Evolutionary conservation across 306 rosid species (phyloP).

Genomic region (Fragaria iinumae): DNA sequence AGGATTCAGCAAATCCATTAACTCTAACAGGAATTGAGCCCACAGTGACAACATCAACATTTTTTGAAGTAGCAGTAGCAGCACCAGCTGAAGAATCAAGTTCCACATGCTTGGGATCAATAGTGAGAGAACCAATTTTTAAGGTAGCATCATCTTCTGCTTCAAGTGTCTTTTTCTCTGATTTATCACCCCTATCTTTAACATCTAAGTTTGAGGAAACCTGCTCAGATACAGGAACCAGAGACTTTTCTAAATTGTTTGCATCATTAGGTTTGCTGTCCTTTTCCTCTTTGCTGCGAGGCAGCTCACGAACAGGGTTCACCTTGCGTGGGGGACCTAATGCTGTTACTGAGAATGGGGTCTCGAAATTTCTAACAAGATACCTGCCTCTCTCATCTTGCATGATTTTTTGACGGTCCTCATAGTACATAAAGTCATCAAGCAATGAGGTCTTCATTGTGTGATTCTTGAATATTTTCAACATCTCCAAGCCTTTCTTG

Average conservation of each 20-base stretch:
- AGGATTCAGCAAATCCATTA: constrained; percentile 49
- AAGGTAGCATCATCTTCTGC: constrained; percentile 38
- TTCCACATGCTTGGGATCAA: constrained; percentile 45
- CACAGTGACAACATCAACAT: constrained; percentile 52
- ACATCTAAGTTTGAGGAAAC: constrained; percentile 30
- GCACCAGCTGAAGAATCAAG: constrained; percentile 31
- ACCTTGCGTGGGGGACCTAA: constrained; percentile 52
- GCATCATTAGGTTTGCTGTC: constrained; percentile 29
- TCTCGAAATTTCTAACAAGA: constrained; percentile 41
- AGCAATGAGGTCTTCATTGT: constrained; percentile 79
- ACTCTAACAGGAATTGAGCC: constrained; percentile 75
- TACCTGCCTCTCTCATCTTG: constrained; percentile 81
- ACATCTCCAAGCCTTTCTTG: constrained; percentile 78
- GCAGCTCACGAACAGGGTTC: constrained; percentile 43
- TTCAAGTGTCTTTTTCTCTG: constrained; percentile 26
- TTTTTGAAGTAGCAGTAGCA: constrained; percentile 25
- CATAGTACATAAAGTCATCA: constrained; percentile 84
- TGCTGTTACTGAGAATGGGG: constrained; percentile 45
- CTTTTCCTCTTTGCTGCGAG: constrained; percentile 35
- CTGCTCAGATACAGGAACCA: constrained; percentile 34
- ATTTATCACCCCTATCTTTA: constrained; percentile 24
- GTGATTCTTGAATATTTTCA: constrained; percentile 73
- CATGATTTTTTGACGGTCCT: constrained; percentile 87
- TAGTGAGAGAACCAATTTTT: constrained; percentile 64
- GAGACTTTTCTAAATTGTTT: constrained; percentile 25